Evolutionary conservation across 2,329 filamentous ascomycete genomes (phyloP).

Genomic region (Fusarium gaditjirri): DNA sequence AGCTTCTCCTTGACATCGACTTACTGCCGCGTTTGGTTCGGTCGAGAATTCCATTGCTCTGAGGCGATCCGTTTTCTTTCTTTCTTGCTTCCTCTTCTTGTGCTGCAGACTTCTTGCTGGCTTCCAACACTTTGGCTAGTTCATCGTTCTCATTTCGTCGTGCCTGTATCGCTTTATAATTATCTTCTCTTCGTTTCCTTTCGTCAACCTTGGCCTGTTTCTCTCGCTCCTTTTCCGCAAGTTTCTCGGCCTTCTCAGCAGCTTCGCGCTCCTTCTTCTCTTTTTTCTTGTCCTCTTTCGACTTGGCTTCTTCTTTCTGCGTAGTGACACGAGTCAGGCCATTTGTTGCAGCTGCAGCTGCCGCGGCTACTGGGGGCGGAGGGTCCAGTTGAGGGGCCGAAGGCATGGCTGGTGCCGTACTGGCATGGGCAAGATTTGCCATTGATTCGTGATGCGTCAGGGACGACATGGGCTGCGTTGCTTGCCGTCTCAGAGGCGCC

Average conservation of each 20-base stretch:
- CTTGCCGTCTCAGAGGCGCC: constrained; percentile 59
- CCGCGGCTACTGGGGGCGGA: constrained; percentile 24
- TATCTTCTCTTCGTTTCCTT: constrained; percentile 60
- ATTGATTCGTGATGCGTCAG: constrained; percentile 63
- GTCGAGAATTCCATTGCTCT: constrained; percentile 63
- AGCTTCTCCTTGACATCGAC: constrained; percentile 81
- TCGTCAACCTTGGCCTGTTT: constrained; percentile 58
- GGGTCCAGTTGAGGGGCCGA: constrained; percentile 31
- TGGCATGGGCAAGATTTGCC: constrained; percentile 71
- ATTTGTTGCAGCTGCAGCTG: constrained; percentile 27
- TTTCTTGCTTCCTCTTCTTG: constrained; percentile 60
- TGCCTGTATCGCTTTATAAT: constrained; percentile 63
- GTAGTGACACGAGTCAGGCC: constrained; percentile 38
- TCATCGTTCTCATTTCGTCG: constrained; percentile 70
- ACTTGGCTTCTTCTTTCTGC: constrained; percentile 49
- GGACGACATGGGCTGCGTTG: constrained; percentile 60
- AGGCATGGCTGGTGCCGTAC: constrained; percentile 65
- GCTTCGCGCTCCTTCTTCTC: constrained; percentile 75
- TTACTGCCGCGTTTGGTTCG: constrained; percentile 78
- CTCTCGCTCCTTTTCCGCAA: constrained; percentile 55
- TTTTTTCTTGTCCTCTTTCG: constrained; percentile 71
- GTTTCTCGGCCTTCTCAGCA: constrained; percentile 66
- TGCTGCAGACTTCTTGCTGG: constrained; percentile 70
- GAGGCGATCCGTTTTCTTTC: constrained; percentile 53
- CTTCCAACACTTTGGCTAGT: constrained; percentile 70